Evolutionary conservation across 2,329 filamentous ascomycete species (phyloP).

Genomic region (Neophaeococcomyces aloes): DNA sequence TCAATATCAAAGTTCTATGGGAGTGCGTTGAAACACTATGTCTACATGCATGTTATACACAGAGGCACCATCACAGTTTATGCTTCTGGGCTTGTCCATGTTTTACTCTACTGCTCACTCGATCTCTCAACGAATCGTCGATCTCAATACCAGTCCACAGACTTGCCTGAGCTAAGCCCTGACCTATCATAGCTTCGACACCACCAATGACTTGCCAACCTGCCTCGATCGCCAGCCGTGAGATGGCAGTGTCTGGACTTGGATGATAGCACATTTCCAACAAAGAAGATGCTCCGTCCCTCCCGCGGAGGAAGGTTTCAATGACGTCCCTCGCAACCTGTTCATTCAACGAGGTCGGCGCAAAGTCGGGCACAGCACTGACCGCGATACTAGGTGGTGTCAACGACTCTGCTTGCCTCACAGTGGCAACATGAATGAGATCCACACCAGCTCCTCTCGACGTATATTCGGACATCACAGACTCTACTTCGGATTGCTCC

Average conservation of each 20-base stretch:
- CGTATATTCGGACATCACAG: conserved; percentile 55
- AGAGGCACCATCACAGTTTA: conserved; percentile 5
- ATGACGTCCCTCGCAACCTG: conserved; percentile 46
- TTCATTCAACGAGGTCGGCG: conserved; percentile 57
- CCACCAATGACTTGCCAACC: conserved; percentile 68
- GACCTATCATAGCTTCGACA: conserved; percentile 67
- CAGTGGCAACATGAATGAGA: conserved; percentile 51
- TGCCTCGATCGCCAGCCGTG: conserved; percentile 46
- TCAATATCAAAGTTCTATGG: too few species aligned
- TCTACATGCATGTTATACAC: too few species aligned
- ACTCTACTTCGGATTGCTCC: conserved; percentile 55
- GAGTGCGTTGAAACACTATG: too few species aligned
- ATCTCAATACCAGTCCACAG: conserved; percentile 55
- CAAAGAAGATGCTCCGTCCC: conserved; percentile 52
- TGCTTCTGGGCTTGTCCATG: neutral
- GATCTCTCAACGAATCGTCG: conserved; percentile 29
- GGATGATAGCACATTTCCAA: conserved; percentile 82
- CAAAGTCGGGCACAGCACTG: conserved; percentile 64
- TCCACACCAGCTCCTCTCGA: conserved; percentile 49
- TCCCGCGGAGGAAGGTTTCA: conserved; percentile 27
- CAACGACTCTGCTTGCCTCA: conserved; percentile 49
- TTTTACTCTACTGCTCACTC: conserved; percentile 1
- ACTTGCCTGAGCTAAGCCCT: conserved; percentile 57
- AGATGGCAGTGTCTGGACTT: conserved; percentile 55
- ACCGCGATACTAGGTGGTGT: conserved; percentile 57